Evolutionary conservation across 163 green algal species (phyloP).

Genomic region (Chlorella variabilis): DNA sequence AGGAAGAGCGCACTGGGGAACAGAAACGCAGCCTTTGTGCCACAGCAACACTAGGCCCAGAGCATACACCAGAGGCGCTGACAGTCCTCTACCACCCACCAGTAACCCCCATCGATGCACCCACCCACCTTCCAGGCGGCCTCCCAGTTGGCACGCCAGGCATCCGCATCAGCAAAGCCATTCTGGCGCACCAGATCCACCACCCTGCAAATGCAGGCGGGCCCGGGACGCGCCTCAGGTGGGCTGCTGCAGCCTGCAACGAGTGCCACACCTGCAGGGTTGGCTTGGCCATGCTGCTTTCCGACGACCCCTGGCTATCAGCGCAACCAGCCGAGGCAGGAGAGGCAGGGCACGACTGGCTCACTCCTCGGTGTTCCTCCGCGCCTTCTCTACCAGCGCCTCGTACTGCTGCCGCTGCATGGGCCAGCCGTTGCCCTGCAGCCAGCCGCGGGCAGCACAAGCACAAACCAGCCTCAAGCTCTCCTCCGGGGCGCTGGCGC

Average conservation of each 20-base stretch:
- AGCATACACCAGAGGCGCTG: too few species aligned
- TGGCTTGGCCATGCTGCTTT: too few species aligned
- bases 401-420: conserved; percentile 6
- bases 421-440: neutral
- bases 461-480: neutral
- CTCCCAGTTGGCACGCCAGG: conserved; percentile 23
- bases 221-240: neutral
- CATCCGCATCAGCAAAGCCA: neutral
- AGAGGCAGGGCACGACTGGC: too few species aligned
- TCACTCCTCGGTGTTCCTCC: conserved; percentile 22
- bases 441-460: neutral
- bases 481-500: too few species aligned
- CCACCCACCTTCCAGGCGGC: conserved; percentile 17
- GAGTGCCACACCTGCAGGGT: neutral
- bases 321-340: neutral
- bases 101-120: neutral
- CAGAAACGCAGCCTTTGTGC: too few species aligned
- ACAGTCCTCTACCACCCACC: neutral
- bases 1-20: too few species aligned
- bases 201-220: neutral
- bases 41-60: too few species aligned
- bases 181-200: conserved; percentile 3
- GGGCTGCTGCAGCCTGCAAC: neutral
- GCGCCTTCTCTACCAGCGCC: conserved; percentile 10
- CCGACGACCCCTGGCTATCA: neutral